These are phyloP conservation scores for Lactarius sp. DNA, from an alignment of 768 basidiomycete genomes.

Conservation along the genomic window DNA sequence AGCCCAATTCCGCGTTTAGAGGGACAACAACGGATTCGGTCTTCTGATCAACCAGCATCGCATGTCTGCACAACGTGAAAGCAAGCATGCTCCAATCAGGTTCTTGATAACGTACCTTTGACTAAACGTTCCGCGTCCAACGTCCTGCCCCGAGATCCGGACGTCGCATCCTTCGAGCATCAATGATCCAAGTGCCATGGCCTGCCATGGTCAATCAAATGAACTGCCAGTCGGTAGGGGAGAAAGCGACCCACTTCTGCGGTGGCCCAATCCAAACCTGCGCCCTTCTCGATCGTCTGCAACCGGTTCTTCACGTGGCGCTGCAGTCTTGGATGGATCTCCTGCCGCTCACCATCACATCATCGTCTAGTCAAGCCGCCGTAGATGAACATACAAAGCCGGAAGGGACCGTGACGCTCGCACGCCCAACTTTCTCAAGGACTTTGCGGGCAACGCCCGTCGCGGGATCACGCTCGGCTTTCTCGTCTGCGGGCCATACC, in stretches of 20 bases:
- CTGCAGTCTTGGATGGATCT: conserved; percentile 72
- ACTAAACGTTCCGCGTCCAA: conserved; percentile 86
- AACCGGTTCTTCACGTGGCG: conserved; percentile 75
- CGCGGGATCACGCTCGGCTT: conserved; percentile 50
- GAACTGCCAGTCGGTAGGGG: background rate
- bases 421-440: conserved; percentile 57
- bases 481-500: conserved; percentile 56
- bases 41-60: conserved; percentile 87
- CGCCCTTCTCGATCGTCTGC: conserved; percentile 59
- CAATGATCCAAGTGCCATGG: conserved; percentile 82
- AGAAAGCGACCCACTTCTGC: conserved; percentile 56
- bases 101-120: conserved; percentile 44
- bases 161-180: conserved; percentile 80
- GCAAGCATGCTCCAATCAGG: background rate
- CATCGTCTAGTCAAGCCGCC: background rate
- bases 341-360: conserved; percentile 38
- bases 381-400: conserved; percentile 53
- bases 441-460: conserved; percentile 58
- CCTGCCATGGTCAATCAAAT: conserved; percentile 38
- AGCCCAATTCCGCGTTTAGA: conserved; percentile 62
- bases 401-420: conserved; percentile 56
- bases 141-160: conserved; percentile 90
- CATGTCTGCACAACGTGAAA: conserved; percentile 47
- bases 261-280: conserved; percentile 84
- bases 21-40: conserved; percentile 78